These are phyloP conservation scores for Tolypocladium amazonense DNA, from an alignment of 2,329 filamentous ascomycete species.

Conservation along the genomic window DNA sequence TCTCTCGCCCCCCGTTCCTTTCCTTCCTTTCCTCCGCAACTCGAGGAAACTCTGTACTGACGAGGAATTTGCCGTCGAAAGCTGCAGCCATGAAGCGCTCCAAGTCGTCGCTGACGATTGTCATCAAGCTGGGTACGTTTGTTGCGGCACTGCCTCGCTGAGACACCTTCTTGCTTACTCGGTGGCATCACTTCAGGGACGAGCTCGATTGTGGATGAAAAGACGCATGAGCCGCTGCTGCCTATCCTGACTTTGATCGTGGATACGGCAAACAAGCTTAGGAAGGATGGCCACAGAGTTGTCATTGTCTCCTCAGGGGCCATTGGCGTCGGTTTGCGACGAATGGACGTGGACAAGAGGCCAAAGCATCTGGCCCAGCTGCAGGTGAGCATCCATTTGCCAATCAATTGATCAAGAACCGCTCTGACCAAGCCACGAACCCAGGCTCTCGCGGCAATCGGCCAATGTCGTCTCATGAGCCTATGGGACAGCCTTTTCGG, in stretches of 20 bases:
- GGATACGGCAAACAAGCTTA: slow-evolving; percentile 79
- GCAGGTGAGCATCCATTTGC: slow-evolving; percentile 43
- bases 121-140: slow-evolving; percentile 74
- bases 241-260: slow-evolving; percentile 88
- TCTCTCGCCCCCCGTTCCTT: not conserved
- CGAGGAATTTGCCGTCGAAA: slow-evolving; percentile 11
- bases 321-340: slow-evolving; percentile 83
- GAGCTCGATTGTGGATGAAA: slow-evolving; percentile 97
- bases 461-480: slow-evolving; percentile 88
- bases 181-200: slow-evolving; percentile 54
- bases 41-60: not conserved
- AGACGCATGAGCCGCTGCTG: slow-evolving; percentile 83
- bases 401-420: not conserved
- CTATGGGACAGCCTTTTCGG: slow-evolving; percentile 90
- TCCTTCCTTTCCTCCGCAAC: not conserved
- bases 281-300: slow-evolving; percentile 85
- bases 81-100: slow-evolving; percentile 51
- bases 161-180: not conserved
- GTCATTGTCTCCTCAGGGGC: slow-evolving; percentile 96
- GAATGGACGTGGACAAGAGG: slow-evolving; percentile 78
- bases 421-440: not conserved
- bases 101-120: slow-evolving; percentile 42
- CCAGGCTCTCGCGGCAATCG: slow-evolving; percentile 83
- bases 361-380: slow-evolving; percentile 86
- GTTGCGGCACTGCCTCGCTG: not conserved